A percentile compares a stretch with the other conserved stretches of the same genome.
Conservation (phyloP, 805 yeast genomes). For the Candida broadrunensis region DNA sequence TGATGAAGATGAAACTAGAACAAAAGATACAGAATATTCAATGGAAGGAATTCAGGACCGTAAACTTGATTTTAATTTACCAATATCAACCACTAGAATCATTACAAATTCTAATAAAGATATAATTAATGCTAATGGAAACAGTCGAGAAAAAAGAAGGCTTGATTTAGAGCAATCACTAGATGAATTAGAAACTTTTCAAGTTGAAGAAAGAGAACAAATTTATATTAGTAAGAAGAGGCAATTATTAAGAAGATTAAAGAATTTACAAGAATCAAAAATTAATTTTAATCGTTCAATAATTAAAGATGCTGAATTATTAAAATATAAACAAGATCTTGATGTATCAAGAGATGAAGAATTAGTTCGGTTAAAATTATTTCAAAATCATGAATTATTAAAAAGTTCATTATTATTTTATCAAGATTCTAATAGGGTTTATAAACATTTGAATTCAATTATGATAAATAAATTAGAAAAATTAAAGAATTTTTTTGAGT, state of each 20-base stretch:
- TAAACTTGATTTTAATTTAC: no score
- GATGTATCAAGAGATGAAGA: constrained; percentile 29
- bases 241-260: constrained; percentile 22
- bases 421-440: constrained; percentile 33
- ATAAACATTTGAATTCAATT: constrained; percentile 25
- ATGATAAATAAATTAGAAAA: constrained; percentile 35
- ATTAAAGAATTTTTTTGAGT: constrained; percentile 36
- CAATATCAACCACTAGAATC: not conserved
- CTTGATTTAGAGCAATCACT: constrained; percentile 13
- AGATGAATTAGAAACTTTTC: constrained; percentile 16
- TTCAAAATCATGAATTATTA: constrained; percentile 29
- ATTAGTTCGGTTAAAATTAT: constrained; percentile 28
- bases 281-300: constrained; percentile 18
- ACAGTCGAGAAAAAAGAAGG: constrained; percentile 21
- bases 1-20: not conserved
- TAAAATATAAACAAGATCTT: constrained; percentile 12
- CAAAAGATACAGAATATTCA: not conserved
- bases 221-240: constrained; percentile 19
- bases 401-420: constrained; percentile 30
- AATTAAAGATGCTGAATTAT: constrained; percentile 27
- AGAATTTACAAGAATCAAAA: constrained; percentile 21
- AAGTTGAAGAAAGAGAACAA: constrained; percentile 12
- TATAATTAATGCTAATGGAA: constrained; percentile 10
- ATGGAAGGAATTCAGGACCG: not conserved
- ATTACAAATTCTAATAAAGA: constrained; percentile 8